A percentile compares a stretch with the other conserved stretches of the same genome.
These are phyloP conservation scores for Secale cereale DNA, from an alignment of 176 grass and related monocot species.

Conservation along the genomic window DNA sequence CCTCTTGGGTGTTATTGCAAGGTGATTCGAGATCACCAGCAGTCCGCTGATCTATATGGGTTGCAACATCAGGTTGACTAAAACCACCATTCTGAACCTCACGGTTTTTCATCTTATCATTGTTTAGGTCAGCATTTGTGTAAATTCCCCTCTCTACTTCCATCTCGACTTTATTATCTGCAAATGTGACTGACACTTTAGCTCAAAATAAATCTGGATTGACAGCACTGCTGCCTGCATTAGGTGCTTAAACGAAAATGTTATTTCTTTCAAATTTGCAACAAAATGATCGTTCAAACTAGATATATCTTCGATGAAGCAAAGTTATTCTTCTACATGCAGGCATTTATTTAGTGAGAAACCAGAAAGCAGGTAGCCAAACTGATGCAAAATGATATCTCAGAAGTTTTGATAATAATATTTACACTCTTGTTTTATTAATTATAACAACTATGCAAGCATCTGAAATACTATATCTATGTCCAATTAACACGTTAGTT, in stretches of 20 bases:
- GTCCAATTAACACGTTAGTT: background rate
- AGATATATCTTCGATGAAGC: background rate
- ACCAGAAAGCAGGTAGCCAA: background rate
- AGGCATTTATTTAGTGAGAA: background rate
- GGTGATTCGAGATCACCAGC: conserved; percentile 18
- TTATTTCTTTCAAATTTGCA: conserved; percentile 14
- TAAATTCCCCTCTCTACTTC: conserved; percentile 28
- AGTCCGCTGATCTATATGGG: conserved; percentile 28
- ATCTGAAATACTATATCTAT: background rate
- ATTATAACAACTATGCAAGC: background rate
- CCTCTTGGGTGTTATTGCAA: conserved; percentile 37
- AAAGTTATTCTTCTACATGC: background rate
- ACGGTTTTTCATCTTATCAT: background rate
- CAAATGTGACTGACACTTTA: conserved; percentile 1
- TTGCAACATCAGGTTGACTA: conserved; percentile 11
- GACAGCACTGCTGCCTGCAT: background rate
- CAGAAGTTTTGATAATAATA: background rate
- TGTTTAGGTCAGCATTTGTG: conserved; percentile 15
- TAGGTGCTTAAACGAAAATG: conserved; percentile 13
- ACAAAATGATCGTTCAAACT: background rate
- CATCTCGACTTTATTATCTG: conserved; percentile 41
- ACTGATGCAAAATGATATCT: background rate
- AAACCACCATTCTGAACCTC: conserved; percentile 30
- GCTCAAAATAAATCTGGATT: conserved; percentile 7
- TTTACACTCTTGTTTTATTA: no score